Evolutionary conservation across 495 filamentous ascomycete genomes (phyloP).

Genomic region (Parmelia sp.): DNA sequence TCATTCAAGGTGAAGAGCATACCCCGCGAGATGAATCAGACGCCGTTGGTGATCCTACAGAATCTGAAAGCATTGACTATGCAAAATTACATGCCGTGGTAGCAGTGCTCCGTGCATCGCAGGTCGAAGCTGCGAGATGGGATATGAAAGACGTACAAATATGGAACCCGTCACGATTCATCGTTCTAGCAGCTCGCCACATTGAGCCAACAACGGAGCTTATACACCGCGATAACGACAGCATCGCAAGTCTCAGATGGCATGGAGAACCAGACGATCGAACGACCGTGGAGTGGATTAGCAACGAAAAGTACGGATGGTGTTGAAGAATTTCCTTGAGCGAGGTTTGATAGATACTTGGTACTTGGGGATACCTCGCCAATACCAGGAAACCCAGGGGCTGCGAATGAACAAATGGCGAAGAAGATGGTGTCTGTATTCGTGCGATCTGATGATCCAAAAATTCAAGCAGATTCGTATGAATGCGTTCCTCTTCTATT

Average conservation of each 20-base stretch:
- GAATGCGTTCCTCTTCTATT: neutral
- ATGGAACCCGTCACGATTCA: conserved; percentile 57
- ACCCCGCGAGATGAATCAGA: neutral
- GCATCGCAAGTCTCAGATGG: conserved; percentile 61
- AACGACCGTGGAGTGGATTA: conserved; percentile 69
- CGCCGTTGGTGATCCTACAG: conserved; percentile 26
- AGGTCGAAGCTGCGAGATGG: conserved; percentile 51
- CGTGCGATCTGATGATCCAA: neutral
- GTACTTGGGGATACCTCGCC: neutral
- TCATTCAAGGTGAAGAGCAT: conserved; percentile 53
- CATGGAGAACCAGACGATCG: conserved; percentile 45
- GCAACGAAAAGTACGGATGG: conserved; percentile 93
- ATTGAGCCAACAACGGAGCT: conserved; percentile 38
- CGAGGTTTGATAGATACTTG: neutral
- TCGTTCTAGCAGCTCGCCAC: conserved; percentile 29
- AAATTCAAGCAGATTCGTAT: neutral
- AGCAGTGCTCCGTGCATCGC: conserved; percentile 47
- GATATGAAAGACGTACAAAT: conserved; percentile 53
- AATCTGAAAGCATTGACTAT: conserved; percentile 27
- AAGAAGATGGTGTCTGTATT: neutral
- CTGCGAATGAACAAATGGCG: neutral
- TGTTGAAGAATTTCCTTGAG: conserved; percentile 47
- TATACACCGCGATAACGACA: conserved; percentile 55
- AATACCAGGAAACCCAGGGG: neutral
- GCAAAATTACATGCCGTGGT: conserved; percentile 40